These are phyloP conservation scores for Colletotrichum tropicicola DNA, from an alignment of 2,329 filamentous ascomycete species.

Conservation along the genomic window DNA sequence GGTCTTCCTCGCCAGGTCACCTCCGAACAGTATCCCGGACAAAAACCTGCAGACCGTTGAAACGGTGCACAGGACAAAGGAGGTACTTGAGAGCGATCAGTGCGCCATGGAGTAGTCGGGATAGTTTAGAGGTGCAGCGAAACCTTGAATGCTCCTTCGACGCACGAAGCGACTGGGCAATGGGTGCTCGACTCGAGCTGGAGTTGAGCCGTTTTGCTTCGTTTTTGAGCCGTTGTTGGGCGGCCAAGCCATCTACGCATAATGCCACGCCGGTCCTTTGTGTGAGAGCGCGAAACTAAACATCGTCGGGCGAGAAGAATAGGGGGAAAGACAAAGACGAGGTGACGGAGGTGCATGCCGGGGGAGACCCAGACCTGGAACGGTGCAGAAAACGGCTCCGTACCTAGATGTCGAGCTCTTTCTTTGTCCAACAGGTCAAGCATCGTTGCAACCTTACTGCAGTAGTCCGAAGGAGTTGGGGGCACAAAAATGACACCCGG, in stretches of 20 bases:
- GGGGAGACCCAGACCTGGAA: background rate
- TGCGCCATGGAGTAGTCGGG: background rate
- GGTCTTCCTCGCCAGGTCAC: too few relatives aligned
- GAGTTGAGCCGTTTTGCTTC: background rate
- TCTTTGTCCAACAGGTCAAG: background rate
- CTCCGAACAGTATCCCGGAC: too few relatives aligned
- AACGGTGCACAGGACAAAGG: constrained; percentile 3
- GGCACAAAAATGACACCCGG: background rate
- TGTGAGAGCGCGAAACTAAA: background rate
- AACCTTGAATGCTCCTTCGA: background rate
- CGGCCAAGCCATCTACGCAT: background rate
- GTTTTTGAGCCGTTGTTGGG: background rate
- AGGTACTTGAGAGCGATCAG: background rate
- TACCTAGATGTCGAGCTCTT: background rate
- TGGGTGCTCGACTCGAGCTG: background rate
- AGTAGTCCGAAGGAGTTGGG: background rate
- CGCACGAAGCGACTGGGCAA: background rate
- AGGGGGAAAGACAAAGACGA: background rate
- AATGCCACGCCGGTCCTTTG: background rate
- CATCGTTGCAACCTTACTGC: background rate
- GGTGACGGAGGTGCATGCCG: background rate
- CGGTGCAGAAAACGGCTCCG: background rate
- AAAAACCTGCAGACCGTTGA: constrained; percentile 2
- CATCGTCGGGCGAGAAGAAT: background rate
- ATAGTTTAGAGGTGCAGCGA: background rate